Evolutionary conservation across 208 protist species (phyloP).

Genomic region (Leishmania gerbilli): DNA sequence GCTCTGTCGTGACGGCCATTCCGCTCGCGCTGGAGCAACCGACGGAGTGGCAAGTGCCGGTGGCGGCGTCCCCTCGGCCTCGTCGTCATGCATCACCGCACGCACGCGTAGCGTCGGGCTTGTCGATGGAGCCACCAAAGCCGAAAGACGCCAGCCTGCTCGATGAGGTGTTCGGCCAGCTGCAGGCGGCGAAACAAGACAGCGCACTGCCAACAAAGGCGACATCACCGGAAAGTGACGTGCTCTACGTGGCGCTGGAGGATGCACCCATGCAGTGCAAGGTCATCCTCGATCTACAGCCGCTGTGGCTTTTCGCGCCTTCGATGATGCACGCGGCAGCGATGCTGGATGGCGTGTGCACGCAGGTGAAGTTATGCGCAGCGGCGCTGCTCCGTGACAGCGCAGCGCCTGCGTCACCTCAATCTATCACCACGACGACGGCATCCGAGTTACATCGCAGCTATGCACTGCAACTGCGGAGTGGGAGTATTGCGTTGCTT

Average conservation of each 20-base stretch:
- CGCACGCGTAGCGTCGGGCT: neutral
- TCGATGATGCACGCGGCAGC: slow-evolving; percentile 8
- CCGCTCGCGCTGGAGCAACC: slow-evolving; percentile 30
- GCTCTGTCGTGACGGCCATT: neutral
- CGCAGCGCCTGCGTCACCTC: neutral
- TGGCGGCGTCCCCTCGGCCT: neutral
- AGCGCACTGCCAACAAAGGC: neutral
- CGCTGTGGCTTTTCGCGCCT: slow-evolving; percentile 29
- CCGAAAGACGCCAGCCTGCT: slow-evolving; percentile 5
- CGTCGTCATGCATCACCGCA: neutral
- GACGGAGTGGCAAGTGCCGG: slow-evolving; percentile 5
- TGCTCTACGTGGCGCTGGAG: neutral
- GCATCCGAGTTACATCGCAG: neutral
- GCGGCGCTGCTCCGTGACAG: neutral
- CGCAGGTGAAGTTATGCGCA: neutral
- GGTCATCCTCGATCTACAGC: neutral
- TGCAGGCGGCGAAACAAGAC: neutral
- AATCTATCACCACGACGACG: neutral
- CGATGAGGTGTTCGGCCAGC: slow-evolving; percentile 26
- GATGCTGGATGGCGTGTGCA: slow-evolving; percentile 7
- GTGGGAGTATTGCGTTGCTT: slow-evolving; percentile 18
- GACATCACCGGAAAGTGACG: neutral
- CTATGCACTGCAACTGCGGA: slow-evolving; percentile 7
- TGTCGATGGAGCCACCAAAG: slow-evolving; percentile 12
- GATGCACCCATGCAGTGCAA: neutral